Evolutionary conservation across 192 early-diverging fungal genomes (phyloP).

Genomic region (Mortierella hygrophila): DNA sequence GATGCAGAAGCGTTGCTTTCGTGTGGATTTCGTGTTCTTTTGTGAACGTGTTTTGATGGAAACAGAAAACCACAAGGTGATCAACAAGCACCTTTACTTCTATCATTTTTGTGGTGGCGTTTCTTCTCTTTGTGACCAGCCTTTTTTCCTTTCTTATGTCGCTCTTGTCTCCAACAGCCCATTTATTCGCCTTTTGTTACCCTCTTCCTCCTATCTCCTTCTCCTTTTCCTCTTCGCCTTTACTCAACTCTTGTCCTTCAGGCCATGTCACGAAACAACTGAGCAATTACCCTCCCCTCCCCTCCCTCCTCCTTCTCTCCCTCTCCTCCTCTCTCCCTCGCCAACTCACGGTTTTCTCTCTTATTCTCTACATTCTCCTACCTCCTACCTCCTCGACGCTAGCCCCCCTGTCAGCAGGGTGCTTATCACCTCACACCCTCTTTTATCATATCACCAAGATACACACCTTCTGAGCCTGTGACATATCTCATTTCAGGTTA

Average conservation of each 20-base stretch:
- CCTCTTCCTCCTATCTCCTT: not conserved
- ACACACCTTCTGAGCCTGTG: not conserved
- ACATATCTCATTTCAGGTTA: not conserved
- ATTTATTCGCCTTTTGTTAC: not conserved
- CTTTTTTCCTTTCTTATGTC: not conserved
- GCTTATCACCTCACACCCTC: not conserved
- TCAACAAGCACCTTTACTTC: not conserved
- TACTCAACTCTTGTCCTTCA: not conserved
- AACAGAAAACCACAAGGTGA: not conserved
- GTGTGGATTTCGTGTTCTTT: not conserved
- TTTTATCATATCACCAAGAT: not conserved
- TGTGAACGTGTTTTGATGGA: not conserved
- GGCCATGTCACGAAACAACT: not conserved
- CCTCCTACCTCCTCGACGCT: not conserved
- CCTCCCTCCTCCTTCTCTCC: not conserved
- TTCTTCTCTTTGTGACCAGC: not conserved
- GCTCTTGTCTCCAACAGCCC: not conserved
- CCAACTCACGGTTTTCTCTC: not conserved
- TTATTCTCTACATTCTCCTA: not conserved
- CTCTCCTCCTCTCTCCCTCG: not conserved
- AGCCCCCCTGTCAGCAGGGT: not conserved
- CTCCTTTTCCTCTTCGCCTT: not conserved
- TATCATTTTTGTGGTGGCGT: constrained; percentile 3
- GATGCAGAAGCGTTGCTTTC: too few relatives aligned
- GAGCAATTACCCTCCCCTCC: not conserved